Evolutionary conservation across 2,329 filamentous ascomycete species (phyloP).

Genomic region (Epichloe scottii): DNA sequence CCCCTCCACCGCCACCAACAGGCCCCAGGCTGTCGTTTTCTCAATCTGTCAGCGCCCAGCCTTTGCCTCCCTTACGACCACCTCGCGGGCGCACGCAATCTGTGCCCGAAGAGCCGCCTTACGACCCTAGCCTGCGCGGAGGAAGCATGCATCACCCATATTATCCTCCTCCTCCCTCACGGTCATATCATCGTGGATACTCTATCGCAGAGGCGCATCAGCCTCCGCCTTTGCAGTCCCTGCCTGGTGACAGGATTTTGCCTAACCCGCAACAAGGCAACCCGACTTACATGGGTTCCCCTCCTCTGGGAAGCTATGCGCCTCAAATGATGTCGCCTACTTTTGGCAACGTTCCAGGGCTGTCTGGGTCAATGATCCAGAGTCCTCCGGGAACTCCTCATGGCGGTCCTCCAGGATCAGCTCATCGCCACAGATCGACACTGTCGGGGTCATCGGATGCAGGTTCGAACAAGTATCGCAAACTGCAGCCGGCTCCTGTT

Average conservation of each 20-base stretch:
- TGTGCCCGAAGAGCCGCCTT: slow-evolving; percentile 19
- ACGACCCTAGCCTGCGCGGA: slow-evolving; percentile 21
- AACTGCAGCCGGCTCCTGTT: slow-evolving; percentile 45
- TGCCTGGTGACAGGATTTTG: slow-evolving; percentile 21
- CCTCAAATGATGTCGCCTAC: slow-evolving; percentile 24
- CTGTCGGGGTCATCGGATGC: slow-evolving; percentile 26
- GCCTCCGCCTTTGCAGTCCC: slow-evolving; percentile 17
- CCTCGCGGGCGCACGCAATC: slow-evolving; percentile 23
- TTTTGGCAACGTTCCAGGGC: slow-evolving; percentile 19
- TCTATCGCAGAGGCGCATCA: slow-evolving; percentile 14
- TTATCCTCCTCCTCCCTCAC: slow-evolving; percentile 18
- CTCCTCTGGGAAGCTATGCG: slow-evolving; percentile 19
- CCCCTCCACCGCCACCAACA: slow-evolving; percentile 13
- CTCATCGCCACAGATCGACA: slow-evolving; percentile 24
- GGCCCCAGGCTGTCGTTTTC: slow-evolving; percentile 23
- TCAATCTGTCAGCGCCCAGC: slow-evolving; percentile 22
- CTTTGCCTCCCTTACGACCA: slow-evolving; percentile 26
- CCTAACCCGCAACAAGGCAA: slow-evolving; percentile 20
- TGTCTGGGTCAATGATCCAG: slow-evolving; percentile 20
- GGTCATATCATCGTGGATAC: slow-evolving; percentile 21
- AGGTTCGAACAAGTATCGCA: slow-evolving; percentile 36
- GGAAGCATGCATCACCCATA: slow-evolving; percentile 18
- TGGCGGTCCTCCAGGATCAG: slow-evolving; percentile 15
- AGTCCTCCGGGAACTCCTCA: slow-evolving; percentile 23
- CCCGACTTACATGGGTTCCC: slow-evolving; percentile 21